phyloP scores from a whole-genome alignment of 2,329 filamentous ascomycete genomes.

The Ascochyta fabae region DNA sequence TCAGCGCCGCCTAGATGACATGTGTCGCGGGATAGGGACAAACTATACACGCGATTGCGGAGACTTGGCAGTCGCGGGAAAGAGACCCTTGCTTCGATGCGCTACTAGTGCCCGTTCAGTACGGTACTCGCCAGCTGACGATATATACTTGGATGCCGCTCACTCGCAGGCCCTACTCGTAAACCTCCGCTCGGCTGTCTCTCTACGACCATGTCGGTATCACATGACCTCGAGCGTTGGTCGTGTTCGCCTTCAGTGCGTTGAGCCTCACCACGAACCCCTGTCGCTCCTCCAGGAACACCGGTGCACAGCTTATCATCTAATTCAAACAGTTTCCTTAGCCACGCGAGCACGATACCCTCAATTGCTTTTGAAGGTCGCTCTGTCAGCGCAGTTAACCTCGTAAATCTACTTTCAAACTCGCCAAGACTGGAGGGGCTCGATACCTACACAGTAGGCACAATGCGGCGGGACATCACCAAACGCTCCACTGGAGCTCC shows the following conservation, averaged over 20 bases:
- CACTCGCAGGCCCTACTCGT: neutral
- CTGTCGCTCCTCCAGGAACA: neutral
- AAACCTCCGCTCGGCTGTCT: neutral
- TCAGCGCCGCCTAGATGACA: slow-evolving; percentile 6
- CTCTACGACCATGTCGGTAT: neutral
- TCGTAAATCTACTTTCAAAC: neutral
- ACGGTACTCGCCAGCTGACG: slow-evolving; percentile 10
- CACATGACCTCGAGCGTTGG: neutral
- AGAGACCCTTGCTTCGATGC: slow-evolving; percentile 12
- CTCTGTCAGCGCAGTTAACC: neutral
- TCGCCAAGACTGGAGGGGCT: slow-evolving; percentile 9
- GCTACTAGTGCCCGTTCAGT: slow-evolving; percentile 2
- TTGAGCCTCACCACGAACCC: neutral
- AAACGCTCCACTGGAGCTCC: slow-evolving; percentile 1
- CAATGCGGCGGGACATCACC: slow-evolving; percentile 6
- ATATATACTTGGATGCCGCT: neutral
- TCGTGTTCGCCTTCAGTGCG: neutral
- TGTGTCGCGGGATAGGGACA: slow-evolving; percentile 15
- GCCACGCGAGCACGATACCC: neutral
- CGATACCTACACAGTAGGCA: neutral
- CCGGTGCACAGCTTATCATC: neutral
- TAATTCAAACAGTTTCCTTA: neutral
- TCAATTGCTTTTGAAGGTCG: neutral
- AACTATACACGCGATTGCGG: slow-evolving; percentile 8
- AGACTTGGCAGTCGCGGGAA: slow-evolving; percentile 8